Percentiles rank a stretch among this genome's conserved stretches.
Evolutionary conservation across 805 yeast species (phyloP).

Genomic region (Spathaspora hagerdaliae): DNA sequence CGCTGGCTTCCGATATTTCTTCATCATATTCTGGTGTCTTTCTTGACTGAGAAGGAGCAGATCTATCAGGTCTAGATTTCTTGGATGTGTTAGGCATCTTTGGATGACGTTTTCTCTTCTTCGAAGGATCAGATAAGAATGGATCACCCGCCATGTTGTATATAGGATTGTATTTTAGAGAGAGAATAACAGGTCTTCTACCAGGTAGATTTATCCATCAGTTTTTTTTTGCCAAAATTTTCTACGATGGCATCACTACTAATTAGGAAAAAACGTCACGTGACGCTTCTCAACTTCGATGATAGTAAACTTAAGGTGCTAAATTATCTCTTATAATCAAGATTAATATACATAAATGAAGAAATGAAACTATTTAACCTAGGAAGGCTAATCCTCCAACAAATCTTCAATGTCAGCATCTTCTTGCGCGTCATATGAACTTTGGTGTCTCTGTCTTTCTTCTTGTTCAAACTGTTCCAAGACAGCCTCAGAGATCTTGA

Average conservation of each 20-base stretch:
- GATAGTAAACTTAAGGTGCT: no score
- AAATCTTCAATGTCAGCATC: slow-evolving; percentile 70
- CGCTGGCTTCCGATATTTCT: slow-evolving; percentile 50
- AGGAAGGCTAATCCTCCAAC: slow-evolving; percentile 45
- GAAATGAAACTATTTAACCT: background rate
- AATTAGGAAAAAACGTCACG: background rate
- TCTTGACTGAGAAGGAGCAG: slow-evolving; percentile 2
- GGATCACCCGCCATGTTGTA: slow-evolving; percentile 54
- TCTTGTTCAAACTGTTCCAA: slow-evolving; percentile 44
- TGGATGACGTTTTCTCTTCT: slow-evolving; percentile 42
- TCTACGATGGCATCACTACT: slow-evolving; percentile 3
- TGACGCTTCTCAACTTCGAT: background rate
- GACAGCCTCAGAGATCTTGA: slow-evolving; percentile 50
- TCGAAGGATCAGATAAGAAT: slow-evolving; percentile 58
- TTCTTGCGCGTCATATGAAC: slow-evolving; percentile 45
- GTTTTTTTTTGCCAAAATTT: background rate
- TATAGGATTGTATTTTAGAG: background rate
- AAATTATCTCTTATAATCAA: background rate
- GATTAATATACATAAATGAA: no score
- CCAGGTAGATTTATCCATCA: background rate
- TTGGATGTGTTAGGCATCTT: slow-evolving; percentile 18
- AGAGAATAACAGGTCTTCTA: background rate
- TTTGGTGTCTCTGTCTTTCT: slow-evolving; percentile 39
- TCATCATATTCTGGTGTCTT: slow-evolving; percentile 38
- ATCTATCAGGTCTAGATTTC: slow-evolving; percentile 8